Evolutionary conservation across 441 rosid species (phyloP).

Genomic region (Daphne laureola): DNA sequence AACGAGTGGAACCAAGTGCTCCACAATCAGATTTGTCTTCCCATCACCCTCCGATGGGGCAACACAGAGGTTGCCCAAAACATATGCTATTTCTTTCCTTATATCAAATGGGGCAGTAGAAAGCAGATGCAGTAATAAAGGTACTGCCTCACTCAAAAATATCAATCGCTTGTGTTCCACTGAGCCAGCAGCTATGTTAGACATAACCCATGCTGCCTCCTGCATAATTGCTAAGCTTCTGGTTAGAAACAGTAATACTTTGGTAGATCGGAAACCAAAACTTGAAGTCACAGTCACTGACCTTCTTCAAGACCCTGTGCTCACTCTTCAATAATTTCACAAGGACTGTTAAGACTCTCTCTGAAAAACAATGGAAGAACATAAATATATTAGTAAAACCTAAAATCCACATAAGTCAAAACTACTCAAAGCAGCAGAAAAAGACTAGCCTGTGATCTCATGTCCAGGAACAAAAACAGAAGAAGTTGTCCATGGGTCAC

Average conservation of each 20-base stretch:
- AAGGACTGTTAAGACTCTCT: constrained; percentile 51
- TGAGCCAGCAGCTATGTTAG: constrained; percentile 95
- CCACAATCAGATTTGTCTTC: constrained; percentile 58
- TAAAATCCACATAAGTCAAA: constrained; percentile 12
- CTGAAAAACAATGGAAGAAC: constrained; percentile 31
- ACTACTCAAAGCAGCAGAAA: constrained; percentile 13
- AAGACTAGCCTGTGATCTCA: constrained; percentile 60
- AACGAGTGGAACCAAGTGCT: constrained; percentile 68
- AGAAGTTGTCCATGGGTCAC: constrained; percentile 61
- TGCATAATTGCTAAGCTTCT: constrained; percentile 17
- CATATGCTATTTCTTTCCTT: constrained; percentile 87
- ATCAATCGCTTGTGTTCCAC: constrained; percentile 71
- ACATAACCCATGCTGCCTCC: constrained; percentile 98
- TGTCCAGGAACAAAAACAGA: constrained; percentile 50
- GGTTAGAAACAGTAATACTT: constrained; percentile 7
- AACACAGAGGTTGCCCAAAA: constrained; percentile 87
- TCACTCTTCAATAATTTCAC: constrained; percentile 87
- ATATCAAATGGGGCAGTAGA: constrained; percentile 78
- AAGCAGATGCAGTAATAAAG: constrained; percentile 58
- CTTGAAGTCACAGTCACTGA: constrained; percentile 19
- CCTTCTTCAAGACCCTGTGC: constrained; percentile 92
- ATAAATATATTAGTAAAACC: constrained; percentile 12
- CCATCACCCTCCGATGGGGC: constrained; percentile 55
- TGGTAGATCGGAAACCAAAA: constrained; percentile 2
- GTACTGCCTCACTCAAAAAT: constrained; percentile 57